Percentiles rank a stretch among this genome's conserved stretches.
phyloP scores from a whole-genome alignment of 345 rosid genomes.

The Moringa oleifera region DNA sequence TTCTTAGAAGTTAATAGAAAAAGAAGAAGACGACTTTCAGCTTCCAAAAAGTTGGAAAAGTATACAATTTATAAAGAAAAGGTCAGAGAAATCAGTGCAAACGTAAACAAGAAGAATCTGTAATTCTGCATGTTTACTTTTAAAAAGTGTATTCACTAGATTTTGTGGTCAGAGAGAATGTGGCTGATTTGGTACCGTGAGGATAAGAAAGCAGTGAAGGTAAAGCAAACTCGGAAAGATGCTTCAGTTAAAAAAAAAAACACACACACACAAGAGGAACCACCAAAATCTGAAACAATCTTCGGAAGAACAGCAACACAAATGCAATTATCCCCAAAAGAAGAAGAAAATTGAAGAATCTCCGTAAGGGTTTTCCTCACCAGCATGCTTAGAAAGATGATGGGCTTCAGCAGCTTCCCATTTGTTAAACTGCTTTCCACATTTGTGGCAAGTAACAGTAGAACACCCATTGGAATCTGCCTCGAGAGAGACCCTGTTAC shows the following conservation, averaged over 20 bases:
- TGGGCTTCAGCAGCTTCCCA: conserved; percentile 96
- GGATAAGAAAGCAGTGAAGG: conserved; percentile 14
- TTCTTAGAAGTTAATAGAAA: not conserved
- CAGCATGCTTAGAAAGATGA: conserved; percentile 97
- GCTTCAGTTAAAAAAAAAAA: not conserved
- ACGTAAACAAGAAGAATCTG: not conserved
- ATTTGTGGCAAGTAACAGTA: conserved; percentile 82
- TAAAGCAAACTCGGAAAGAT: conserved; percentile 12
- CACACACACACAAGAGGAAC: not conserved
- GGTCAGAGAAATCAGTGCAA: not conserved
- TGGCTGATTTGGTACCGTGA: conserved; percentile 3
- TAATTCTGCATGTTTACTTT: not conserved
- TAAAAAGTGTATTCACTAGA: conserved; percentile 2
- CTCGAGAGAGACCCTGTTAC: conserved; percentile 55
- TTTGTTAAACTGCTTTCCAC: conserved; percentile 89
- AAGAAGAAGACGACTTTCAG: not conserved
- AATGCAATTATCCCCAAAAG: not conserved
- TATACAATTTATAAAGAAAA: too few relatives aligned
- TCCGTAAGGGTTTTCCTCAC: conserved; percentile 26
- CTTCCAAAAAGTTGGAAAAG: not conserved
- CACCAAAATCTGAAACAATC: not conserved
- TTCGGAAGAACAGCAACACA: not conserved
- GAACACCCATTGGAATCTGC: conserved; percentile 49
- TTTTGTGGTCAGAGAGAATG: conserved; percentile 15
- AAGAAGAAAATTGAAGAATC: not conserved